A percentile compares a stretch with the other conserved stretches of the same genome.
Conservation (phyloP, 257 asterid species). For the Solanum pinnatisectum region DNA sequence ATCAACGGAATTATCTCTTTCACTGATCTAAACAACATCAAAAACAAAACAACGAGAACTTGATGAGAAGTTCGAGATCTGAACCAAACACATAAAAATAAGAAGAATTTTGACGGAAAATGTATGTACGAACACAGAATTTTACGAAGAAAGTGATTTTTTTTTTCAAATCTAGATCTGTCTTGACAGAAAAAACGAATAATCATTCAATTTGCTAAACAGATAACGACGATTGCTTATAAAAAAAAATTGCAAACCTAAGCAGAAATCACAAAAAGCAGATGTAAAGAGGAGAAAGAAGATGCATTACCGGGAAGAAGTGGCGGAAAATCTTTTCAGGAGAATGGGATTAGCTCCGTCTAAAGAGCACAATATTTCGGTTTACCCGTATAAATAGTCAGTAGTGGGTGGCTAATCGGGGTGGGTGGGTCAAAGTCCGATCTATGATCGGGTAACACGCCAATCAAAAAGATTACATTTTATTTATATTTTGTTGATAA, state of each 20-base stretch:
- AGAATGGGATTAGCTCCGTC: not conserved
- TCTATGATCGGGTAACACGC: not conserved
- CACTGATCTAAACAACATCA: not conserved
- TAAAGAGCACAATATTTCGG: not conserved
- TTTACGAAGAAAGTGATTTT: not conserved
- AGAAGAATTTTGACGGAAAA: not conserved
- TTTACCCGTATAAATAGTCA: not conserved
- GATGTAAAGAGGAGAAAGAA: not conserved
- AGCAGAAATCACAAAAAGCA: not conserved
- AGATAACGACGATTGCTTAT: not conserved
- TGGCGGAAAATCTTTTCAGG: not conserved
- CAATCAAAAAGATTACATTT: not conserved
- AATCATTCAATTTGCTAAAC: not conserved
- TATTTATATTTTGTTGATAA: not conserved
- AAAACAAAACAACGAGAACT: not conserved
- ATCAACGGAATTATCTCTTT: not conserved
- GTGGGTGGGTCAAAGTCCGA: not conserved
- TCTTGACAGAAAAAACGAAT: not conserved
- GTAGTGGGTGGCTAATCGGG: not conserved
- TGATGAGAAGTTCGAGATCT: not conserved
- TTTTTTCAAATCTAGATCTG: not conserved
- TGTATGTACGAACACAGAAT: not conserved
- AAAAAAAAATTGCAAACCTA: not conserved
- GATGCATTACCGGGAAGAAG: not conserved
- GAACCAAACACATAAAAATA: not conserved